These are phyloP conservation scores for Naematelia encephala DNA, from an alignment of 768 basidiomycete species.

Conservation along the genomic window DNA sequence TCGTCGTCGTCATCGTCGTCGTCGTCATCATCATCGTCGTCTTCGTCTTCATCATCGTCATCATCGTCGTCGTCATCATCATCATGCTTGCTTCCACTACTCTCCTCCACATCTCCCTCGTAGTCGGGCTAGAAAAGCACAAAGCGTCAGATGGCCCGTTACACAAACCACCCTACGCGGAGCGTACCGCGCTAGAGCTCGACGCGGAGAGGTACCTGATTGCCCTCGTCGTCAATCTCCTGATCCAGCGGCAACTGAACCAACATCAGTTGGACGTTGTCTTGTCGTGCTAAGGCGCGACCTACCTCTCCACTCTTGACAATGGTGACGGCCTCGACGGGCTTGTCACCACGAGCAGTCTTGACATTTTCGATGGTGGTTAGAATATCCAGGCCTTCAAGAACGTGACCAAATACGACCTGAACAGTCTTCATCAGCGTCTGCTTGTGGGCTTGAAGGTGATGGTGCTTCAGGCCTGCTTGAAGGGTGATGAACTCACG, in stretches of 20 bases:
- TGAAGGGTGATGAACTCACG: constrained; percentile 57
- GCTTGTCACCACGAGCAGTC: constrained; percentile 70
- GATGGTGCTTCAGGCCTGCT: too few relatives aligned
- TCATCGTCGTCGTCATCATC: background rate
- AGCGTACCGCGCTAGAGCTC: constrained; percentile 68
- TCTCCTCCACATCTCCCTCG: background rate
- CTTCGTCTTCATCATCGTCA: constrained; percentile 9
- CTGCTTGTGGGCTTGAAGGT: too few relatives aligned
- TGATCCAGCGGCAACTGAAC: constrained; percentile 54
- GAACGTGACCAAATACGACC: constrained; percentile 89
- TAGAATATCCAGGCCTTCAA: constrained; percentile 90
- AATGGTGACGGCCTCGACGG: constrained; percentile 72
- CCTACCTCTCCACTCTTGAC: constrained; percentile 81
- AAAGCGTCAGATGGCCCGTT: constrained; percentile 20
- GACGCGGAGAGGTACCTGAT: constrained; percentile 88
- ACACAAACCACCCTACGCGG: constrained; percentile 14
- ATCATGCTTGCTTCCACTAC: background rate
- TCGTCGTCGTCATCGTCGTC: constrained; percentile 41
- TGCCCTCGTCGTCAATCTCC: constrained; percentile 58
- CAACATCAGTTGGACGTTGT: constrained; percentile 3
- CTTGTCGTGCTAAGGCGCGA: background rate
- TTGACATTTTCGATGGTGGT: constrained; percentile 67
- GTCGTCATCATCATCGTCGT: constrained; percentile 33
- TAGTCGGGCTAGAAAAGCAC: constrained; percentile 7
- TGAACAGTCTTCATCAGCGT: too few relatives aligned